Evolutionary conservation across 352 stramenopile genomes (phyloP).

Genomic region (Pythium phragmitis): DNA sequence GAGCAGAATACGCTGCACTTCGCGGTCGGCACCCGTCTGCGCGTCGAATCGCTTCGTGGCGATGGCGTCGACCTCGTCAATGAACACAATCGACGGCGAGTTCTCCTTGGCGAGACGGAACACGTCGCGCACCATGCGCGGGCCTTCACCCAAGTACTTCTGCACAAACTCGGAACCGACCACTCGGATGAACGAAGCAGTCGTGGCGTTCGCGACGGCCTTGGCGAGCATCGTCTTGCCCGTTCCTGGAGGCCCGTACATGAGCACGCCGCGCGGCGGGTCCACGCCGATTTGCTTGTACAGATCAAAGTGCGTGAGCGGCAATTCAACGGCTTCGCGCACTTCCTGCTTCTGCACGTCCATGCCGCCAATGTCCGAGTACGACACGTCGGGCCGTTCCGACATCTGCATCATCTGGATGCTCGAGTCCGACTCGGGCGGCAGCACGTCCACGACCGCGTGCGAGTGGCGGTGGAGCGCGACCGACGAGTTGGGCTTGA

Average conservation of each 20-base stretch:
- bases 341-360: constrained; percentile 99
- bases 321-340: constrained; percentile 98
- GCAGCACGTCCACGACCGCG: constrained; percentile 98
- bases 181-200: constrained; percentile 98
- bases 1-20: constrained; percentile 99
- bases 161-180: constrained; percentile 99
- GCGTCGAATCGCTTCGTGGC: constrained; percentile 99
- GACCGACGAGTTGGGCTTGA: constrained; percentile 99
- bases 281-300: constrained; percentile 99
- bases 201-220: constrained; percentile 98
- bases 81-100: constrained; percentile 99
- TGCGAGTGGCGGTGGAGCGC: constrained; percentile 98
- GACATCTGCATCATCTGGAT: constrained; percentile 99
- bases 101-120: constrained; percentile 99
- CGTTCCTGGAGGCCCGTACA: constrained; percentile 96
- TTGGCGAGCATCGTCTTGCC: constrained; percentile 99
- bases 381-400: constrained; percentile 96
- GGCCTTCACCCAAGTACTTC: constrained; percentile 99
- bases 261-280: constrained; percentile 96
- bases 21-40: constrained; percentile 95
- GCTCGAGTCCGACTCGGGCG: constrained; percentile 98
- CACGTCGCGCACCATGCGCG: constrained; percentile 99
- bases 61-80: constrained; percentile 99
- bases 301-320: constrained; percentile 98
- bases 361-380: constrained; percentile 98